Base-by-base conservation (phyloP, 179 eudicot species). In the Dionaea muscipula region DNA sequence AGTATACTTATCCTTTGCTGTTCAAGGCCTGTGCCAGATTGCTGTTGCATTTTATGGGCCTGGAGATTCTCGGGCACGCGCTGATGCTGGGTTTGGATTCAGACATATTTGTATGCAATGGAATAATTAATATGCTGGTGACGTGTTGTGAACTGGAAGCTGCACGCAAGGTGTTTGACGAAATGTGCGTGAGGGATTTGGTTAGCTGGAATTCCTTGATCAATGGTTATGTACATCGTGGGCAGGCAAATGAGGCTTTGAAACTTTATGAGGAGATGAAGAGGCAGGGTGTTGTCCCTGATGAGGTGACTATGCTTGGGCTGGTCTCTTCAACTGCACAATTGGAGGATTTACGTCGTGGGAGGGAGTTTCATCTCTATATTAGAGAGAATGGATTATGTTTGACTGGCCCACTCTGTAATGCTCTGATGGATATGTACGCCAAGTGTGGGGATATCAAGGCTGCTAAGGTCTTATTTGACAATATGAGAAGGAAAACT, bases 171-270 rank as follows among this genome's bases (percentile, higher is more conserved):
- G 65, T 91, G 91, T 91, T 91, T 51, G 93, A 66, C 69, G 88
- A 77, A 77, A 87, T 81, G 78, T 45, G 46, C 68, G 86, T 76
- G 39, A 78, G 88, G 57, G 94, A 91, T 72, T 72, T 84, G 79
- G 95, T 91, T 53, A 76, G 84, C 48, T 91, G 95, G 91, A 91
- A 91, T 63, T 69, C 94, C 27, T 75, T 91, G 84, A 77, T 91
- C 13, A 77, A 82, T 70, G 96, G 98, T 1, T 91, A 75, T 68
- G 95, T 73, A 25, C 75, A 68, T 64, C 60, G 79, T 61, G 90
- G 90, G 61, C 60, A 40, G 64, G 71, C 58, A 12, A 8, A 24
- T 26, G 79, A 90, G 37, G 85, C 95, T 0, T 58, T 90, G 68
- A 35, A 39, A 25, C 51, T 86, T 20, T 90, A 59, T 69, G 57